Evolutionary conservation across 2,329 filamentous ascomycete species (phyloP), one percentile per base, ranked within the genome.

Genomic region (Pseudophaeomoniella oleicola): DNA sequence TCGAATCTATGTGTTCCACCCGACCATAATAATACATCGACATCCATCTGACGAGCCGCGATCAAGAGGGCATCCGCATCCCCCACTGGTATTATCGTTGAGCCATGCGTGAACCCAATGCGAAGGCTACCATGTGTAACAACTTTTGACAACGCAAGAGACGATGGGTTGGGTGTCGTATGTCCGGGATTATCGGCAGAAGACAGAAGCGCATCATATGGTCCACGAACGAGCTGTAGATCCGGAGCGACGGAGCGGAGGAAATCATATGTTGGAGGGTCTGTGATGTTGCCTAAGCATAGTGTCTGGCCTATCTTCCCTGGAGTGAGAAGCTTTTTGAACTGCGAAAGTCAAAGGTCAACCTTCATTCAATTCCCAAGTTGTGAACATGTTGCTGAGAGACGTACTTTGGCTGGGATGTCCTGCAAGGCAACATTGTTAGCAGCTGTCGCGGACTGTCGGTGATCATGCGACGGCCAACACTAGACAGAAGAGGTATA

Each of bases 281-380:
- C 81, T 46, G 81, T 86, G 31, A 86, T 70, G 63, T 86, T 86
- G 50, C 81, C 81, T 29, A 85, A 70, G 58, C 81, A 87, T 46
- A 86, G 71, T 37, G 80, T 83, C 59, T 87, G 81, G 43, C 78
- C 78, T 50, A 87, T 87, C 63, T 87, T 87, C 47, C 81, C 81
- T 10, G 81, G 81, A 1, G 81, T 78, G 49, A 87, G 77, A 49
- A 87, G 80, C 57, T 86, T 86, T 57, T 83, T 84, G 68, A 87
- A 87, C 81, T 87, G 57, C 34, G 39, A 16, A n/a, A n/a, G n/a
- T n/a, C n/a, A n/a, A n/a, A n/a, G n/a, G n/a, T n/a, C n/a, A n/a
- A n/a, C n/a, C n/a, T n/a, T n/a, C n/a, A n/a, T n/a, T n/a, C n/a
- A n/a, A n/a, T n/a, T n/a, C n/a, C n/a, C n/a, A n/a, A n/a, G n/a